Percentiles rank a stretch among this genome's conserved stretches.
phyloP scores from a whole-genome alignment of 2,329 filamentous ascomycete genomes.

The Penicillium palitans region DNA sequence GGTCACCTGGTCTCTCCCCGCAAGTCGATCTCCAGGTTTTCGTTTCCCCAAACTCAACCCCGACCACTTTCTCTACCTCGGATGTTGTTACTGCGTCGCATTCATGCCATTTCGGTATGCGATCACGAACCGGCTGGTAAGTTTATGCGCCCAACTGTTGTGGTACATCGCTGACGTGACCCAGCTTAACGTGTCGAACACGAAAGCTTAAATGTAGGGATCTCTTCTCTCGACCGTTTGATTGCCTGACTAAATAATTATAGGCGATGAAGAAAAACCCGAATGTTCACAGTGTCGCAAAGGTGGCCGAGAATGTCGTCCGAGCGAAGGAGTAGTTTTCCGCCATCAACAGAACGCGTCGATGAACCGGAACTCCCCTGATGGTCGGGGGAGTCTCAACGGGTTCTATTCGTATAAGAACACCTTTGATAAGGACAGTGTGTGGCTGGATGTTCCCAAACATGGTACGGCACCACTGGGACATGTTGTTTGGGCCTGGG shows the following conservation, averaged over 20 bases:
- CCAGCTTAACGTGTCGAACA: constrained; percentile 57
- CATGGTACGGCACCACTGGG: constrained; percentile 45
- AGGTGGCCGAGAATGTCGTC: constrained; percentile 60
- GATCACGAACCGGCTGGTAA: constrained; percentile 47
- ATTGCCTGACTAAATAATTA: constrained; percentile 1
- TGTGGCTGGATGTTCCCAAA: constrained; percentile 64
- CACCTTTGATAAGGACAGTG: constrained; percentile 60
- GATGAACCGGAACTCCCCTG: constrained; percentile 55
- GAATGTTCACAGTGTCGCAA: constrained; percentile 62
- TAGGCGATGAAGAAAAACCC: constrained; percentile 59
- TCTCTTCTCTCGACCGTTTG: neutral
- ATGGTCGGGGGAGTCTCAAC: constrained; percentile 51
- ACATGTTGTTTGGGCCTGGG: neutral
- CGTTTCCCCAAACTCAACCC: constrained; percentile 8
- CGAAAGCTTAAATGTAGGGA: constrained; percentile 61
- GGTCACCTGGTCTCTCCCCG: constrained; percentile 24
- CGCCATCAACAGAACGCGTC: constrained; percentile 69
- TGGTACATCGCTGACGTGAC: neutral
- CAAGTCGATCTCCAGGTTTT: constrained; percentile 27
- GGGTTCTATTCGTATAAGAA: constrained; percentile 68
- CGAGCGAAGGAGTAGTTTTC: constrained; percentile 64
- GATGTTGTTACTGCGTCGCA: constrained; percentile 29
- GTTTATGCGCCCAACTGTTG: constrained; percentile 17
- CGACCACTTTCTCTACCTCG: constrained; percentile 9
- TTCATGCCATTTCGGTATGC: constrained; percentile 37